Conservation (phyloP, 2,329 filamentous ascomycete species). For the Hypoxylon sp. region DNA sequence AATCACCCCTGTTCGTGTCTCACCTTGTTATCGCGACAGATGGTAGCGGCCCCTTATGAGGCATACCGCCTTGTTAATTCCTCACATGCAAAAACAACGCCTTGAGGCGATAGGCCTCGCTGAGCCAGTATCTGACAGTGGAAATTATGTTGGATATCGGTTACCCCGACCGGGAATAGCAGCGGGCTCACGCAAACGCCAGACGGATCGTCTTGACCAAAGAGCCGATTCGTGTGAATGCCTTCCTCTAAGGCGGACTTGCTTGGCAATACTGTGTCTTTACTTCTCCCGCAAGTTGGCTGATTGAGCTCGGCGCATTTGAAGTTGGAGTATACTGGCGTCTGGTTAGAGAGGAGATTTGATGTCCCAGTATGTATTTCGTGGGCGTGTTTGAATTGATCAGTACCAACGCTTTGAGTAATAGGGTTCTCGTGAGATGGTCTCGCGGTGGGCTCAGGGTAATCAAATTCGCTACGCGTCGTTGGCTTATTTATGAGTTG, state of each 20-base stretch:
- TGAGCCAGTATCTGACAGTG: background rate
- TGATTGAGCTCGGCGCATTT: constrained; percentile 1
- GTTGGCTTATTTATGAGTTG: constrained; percentile 11
- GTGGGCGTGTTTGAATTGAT: constrained; percentile 1
- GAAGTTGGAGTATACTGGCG: constrained; percentile 6
- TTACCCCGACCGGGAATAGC: constrained; percentile 2
- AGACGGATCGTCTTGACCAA: background rate
- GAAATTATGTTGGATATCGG: background rate
- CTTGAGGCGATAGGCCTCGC: background rate
- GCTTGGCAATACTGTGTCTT: background rate
- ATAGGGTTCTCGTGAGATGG: constrained; percentile 1
- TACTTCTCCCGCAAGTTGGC: background rate
- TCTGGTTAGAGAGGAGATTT: background rate
- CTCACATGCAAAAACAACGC: background rate
- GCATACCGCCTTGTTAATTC: background rate
- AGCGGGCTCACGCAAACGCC: background rate
- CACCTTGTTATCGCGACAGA: constrained; percentile 1
- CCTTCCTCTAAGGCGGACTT: background rate
- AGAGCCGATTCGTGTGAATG: constrained; percentile 4
- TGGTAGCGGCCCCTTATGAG: background rate
- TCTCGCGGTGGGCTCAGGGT: background rate
- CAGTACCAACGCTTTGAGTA: background rate
- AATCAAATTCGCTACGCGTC: constrained; percentile 13
- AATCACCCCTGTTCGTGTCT: constrained; percentile 18
- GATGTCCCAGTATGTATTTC: background rate